Evolutionary conservation across 352 stramenopile species (phyloP).

Genomic region (Aphanomyces euteiches): DNA sequence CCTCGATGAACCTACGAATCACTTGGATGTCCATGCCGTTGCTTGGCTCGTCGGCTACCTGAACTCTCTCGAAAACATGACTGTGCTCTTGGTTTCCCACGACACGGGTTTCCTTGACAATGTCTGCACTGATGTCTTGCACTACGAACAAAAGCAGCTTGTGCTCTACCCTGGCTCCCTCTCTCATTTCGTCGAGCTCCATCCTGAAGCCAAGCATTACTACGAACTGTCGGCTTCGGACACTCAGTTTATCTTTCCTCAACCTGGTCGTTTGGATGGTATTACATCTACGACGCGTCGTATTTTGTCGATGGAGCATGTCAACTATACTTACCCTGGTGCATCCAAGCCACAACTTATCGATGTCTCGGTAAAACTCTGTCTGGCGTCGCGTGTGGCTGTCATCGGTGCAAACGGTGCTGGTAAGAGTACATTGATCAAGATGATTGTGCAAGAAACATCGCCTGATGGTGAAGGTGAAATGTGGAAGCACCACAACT

Average conservation of each 20-base stretch:
- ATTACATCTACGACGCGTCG: slow-evolving; percentile 89
- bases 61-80: slow-evolving; percentile 93
- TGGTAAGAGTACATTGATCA: slow-evolving; percentile 98
- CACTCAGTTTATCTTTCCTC: slow-evolving; percentile 84
- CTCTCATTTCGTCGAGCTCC: slow-evolving; percentile 84
- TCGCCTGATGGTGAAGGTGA: slow-evolving; percentile 60
- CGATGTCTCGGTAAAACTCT: slow-evolving; percentile 93
- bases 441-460: slow-evolving; percentile 86
- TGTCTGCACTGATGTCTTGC: slow-evolving; percentile 95
- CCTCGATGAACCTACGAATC: slow-evolving; percentile 93
- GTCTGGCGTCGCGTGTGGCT: slow-evolving; percentile 93
- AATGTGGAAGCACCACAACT: slow-evolving; percentile 87
- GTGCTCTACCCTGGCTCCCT: slow-evolving; percentile 89
- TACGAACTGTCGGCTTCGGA: slow-evolving; percentile 85
- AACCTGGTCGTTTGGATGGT: slow-evolving; percentile 87
- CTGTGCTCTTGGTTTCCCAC: slow-evolving; percentile 95
- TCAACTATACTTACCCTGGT: slow-evolving; percentile 85
- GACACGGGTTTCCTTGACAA: slow-evolving; percentile 96
- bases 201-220: slow-evolving; percentile 91
- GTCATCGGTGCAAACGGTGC: slow-evolving; percentile 96
- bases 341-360: slow-evolving; percentile 83
- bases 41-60: slow-evolving; percentile 97
- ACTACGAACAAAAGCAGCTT: slow-evolving; percentile 96
- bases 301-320: slow-evolving; percentile 88
- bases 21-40: slow-evolving; percentile 96